Conservation (phyloP, 257 asterid species). For the Fraxinus anomala region DNA sequence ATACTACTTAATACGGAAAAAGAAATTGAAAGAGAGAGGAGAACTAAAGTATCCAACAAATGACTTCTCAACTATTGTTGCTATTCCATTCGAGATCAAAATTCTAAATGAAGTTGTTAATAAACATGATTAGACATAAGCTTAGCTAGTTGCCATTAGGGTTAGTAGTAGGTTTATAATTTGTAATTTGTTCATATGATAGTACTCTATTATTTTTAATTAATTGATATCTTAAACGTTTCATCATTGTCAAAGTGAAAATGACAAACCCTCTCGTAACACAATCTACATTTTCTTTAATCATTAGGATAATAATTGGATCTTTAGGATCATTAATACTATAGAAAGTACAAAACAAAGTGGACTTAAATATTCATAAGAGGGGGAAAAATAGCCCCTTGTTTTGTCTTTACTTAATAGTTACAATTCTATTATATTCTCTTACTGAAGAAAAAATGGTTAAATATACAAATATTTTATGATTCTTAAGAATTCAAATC, state of each 20-base stretch:
- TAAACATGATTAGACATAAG: conserved; percentile 29
- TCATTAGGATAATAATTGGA: conserved; percentile 53
- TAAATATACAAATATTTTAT: conserved; percentile 33
- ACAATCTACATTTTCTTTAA: conserved; percentile 23
- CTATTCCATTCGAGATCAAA: background rate
- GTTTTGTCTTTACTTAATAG: conserved; percentile 28
- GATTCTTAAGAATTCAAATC: conserved; percentile 31
- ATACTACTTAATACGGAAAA: too few relatives aligned
- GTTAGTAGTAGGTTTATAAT: background rate
- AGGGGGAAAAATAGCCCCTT: conserved; percentile 32
- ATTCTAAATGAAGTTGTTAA: background rate
- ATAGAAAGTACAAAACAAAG: conserved; percentile 35
- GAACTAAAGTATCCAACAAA: background rate
- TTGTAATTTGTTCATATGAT: background rate
- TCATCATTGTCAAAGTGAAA: conserved; percentile 33
- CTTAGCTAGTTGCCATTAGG: background rate
- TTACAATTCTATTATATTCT: background rate
- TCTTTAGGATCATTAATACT: conserved; percentile 13
- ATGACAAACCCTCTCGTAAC: conserved; percentile 41
- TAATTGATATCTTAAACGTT: conserved; percentile 17
- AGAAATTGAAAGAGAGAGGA: too few relatives aligned
- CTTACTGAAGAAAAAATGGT: conserved; percentile 27
- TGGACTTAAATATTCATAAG: conserved; percentile 21
- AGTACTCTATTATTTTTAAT: conserved; percentile 1
- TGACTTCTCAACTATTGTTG: background rate